These are phyloP conservation scores for Suillus subluteus DNA, from an alignment of 768 basidiomycete species.

Conservation along the genomic window DNA sequence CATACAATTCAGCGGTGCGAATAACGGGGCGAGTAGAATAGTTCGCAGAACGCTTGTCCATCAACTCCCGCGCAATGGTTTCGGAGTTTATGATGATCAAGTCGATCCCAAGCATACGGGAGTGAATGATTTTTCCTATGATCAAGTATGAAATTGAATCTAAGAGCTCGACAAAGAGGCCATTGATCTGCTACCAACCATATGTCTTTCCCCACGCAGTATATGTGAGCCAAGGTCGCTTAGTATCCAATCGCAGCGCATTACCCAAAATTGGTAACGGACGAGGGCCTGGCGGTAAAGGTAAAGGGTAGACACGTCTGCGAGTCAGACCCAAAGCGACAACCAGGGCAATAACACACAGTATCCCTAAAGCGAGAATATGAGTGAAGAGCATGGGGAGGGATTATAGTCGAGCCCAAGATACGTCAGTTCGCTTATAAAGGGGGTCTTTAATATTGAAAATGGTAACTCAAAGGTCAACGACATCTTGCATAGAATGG, in stretches of 20 bases:
- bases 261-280: conserved; percentile 16
- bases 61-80: not conserved
- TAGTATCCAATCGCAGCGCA: conserved; percentile 15
- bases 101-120: not conserved
- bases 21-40: conserved; percentile 2
- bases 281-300: conserved; percentile 19
- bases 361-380: too few relatives aligned
- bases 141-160: too few relatives aligned
- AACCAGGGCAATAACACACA: not conserved
- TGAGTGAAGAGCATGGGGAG: too few relatives aligned
- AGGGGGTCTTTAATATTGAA: too few relatives aligned
- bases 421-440: too few relatives aligned
- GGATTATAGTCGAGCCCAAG: too few relatives aligned
- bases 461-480: too few relatives aligned
- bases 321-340: not conserved
- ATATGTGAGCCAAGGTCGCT: conserved; percentile 24
- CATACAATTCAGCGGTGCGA: conserved; percentile 6
- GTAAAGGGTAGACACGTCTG: conserved; percentile 1
- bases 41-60: conserved; percentile 6
- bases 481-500: too few relatives aligned
- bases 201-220: conserved; percentile 25
- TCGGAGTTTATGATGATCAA: conserved; percentile 10
- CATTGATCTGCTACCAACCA: conserved; percentile 12
- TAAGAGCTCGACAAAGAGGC: not conserved
- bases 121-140: conserved; percentile 3